These are phyloP conservation scores for Trichoderma parareesei DNA, from an alignment of 495 filamentous ascomycete species.

Conservation along the genomic window DNA sequence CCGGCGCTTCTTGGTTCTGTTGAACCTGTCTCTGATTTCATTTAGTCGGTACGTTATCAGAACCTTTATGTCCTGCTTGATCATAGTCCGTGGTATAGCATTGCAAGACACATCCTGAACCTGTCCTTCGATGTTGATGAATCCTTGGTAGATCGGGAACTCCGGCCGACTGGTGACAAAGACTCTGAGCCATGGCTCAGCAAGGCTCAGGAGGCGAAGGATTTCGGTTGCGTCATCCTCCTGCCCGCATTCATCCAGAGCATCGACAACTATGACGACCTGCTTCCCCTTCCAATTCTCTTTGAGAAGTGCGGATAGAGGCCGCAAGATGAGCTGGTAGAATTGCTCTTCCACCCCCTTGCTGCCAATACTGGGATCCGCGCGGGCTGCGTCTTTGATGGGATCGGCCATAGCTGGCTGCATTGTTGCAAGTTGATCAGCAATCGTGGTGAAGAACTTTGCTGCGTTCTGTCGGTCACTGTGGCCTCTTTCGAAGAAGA, in stretches of 20 bases:
- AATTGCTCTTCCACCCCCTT: slow-evolving; percentile 41
- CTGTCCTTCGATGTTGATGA: slow-evolving; percentile 19
- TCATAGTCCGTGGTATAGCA: slow-evolving; percentile 20
- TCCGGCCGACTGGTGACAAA: slow-evolving; percentile 39
- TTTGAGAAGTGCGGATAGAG: slow-evolving; percentile 20
- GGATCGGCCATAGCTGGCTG: slow-evolving; percentile 21
- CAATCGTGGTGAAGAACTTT: slow-evolving; percentile 39
- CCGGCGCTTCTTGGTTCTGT: slow-evolving; percentile 11
- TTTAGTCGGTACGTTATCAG: slow-evolving; percentile 23
- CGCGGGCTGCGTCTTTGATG: slow-evolving; percentile 31
- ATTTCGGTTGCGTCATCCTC: slow-evolving; percentile 32
- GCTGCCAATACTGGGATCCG: slow-evolving; percentile 25
- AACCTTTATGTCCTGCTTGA: slow-evolving; percentile 29
- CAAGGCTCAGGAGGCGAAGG: slow-evolving; percentile 27
- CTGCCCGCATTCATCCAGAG: slow-evolving; percentile 44
- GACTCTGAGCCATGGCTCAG: slow-evolving; percentile 15
- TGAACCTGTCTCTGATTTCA: slow-evolving; percentile 19
- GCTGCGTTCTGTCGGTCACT: slow-evolving; percentile 32
- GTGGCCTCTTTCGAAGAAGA: slow-evolving; percentile 46
- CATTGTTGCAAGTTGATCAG: slow-evolving; percentile 29
- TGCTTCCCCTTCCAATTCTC: not conserved
- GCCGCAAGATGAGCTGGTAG: slow-evolving; percentile 38
- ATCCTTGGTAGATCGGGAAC: slow-evolving; percentile 31
- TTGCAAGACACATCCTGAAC: slow-evolving; percentile 27
- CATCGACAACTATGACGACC: slow-evolving; percentile 40